Evolutionary conservation across 2,329 filamentous ascomycete genomes (phyloP), one percentile per base, ranked within the genome.

Genomic region (Aspergillus ustus): DNA sequence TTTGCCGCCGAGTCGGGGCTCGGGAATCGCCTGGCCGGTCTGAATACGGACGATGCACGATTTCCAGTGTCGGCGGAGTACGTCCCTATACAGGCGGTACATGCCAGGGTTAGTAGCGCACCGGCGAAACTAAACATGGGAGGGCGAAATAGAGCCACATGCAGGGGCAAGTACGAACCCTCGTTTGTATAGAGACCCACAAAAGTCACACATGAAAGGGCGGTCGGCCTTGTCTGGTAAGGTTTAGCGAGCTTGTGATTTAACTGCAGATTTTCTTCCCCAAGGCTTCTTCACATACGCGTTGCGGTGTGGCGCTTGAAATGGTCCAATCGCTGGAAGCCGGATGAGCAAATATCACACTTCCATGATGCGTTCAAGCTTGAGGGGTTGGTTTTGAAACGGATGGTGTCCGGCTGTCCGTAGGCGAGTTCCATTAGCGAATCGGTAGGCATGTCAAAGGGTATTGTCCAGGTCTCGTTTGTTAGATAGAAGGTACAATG

Each of bases 1-100:
- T 50, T 73, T 73, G 11, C 70, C 70, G 2, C 69, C 67, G 31
- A 62, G 64, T 15, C 63, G 64, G 22, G 65, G 64, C 13, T 69
- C 61, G 20, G 70, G 71, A 8, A 72, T 69, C 15, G 57, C 60
- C 8, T 68, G 53, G 5, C 67, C 65, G 19, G 54, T 58, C 17
- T 66, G 49, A 54, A 66, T 50, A 4, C 70, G 71, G 19, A 53
- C 34, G 50, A 65, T 66, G 63, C 72, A 73, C 31, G 69, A 66
- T 63, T 69, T 71, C 71, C 70, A 73, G 48, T 73, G 72, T 31
- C 70, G 62, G 9, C 72, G 67, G 40, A 73, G 56, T 1, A 69
- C 66, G 46, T 73, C 71, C 17, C 70, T 72, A 37, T 9, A 2
- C 45, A 55, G 20, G 55, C 55, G 28, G 40, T 51, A 44, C 45